These are phyloP conservation scores for Dunaliella primolecta DNA, from an alignment of 139 green algal species.

Conservation along the genomic window DNA sequence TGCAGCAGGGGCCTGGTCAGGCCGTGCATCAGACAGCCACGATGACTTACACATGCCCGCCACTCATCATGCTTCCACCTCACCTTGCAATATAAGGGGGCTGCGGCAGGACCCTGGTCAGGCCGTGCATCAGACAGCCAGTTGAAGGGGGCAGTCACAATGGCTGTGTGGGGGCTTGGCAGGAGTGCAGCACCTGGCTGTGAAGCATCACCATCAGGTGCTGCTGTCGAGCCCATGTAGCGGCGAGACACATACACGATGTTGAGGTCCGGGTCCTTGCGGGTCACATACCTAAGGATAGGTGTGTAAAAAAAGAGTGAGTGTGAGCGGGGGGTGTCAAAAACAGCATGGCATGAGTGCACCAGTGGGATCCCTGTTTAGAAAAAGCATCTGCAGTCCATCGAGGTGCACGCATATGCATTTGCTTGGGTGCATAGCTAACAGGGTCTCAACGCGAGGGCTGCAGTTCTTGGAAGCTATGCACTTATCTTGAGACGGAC, in stretches of 20 bases:
- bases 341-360: too few relatives aligned
- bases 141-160: conserved; percentile 53
- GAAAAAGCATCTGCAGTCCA: too few relatives aligned
- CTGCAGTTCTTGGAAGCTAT: too few relatives aligned
- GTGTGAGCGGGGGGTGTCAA: too few relatives aligned
- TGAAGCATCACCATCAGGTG: neutral
- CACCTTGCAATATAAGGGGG: conserved; percentile 41
- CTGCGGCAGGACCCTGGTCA: neutral
- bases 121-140: conserved; percentile 16
- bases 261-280: conserved; percentile 83
- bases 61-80: too few relatives aligned
- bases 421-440: too few relatives aligned
- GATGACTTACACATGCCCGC: too few relatives aligned
- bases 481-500: too few relatives aligned
- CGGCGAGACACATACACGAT: conserved; percentile 77
- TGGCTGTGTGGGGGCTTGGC: conserved; percentile 48
- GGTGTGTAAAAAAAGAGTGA: too few relatives aligned
- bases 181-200: neutral
- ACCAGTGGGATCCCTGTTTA: too few relatives aligned
- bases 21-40: conserved; percentile 14
- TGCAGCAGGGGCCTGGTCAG: neutral
- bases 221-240: conserved; percentile 66
- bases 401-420: too few relatives aligned
- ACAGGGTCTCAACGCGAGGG: too few relatives aligned
- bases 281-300: conserved; percentile 93